Conservation (phyloP, 176 grass and related monocot species). For the Lolium multiflorum region DNA sequence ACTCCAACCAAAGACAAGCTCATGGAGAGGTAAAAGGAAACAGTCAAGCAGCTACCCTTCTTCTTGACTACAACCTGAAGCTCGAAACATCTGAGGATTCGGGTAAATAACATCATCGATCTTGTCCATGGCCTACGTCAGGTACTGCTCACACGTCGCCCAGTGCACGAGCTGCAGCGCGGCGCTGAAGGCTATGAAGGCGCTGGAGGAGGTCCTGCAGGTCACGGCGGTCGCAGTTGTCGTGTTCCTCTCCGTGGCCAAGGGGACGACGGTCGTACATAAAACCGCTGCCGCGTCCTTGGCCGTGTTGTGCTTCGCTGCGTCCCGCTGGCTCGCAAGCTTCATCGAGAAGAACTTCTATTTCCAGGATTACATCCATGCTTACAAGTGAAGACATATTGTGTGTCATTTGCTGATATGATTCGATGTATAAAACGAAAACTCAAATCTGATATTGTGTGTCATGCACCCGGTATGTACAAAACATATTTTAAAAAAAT, state of each 20-base stretch:
- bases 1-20: conserved; percentile 66
- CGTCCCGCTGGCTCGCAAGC: conserved; percentile 67
- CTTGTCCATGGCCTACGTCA: conserved; percentile 1
- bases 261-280: conserved; percentile 46
- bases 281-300: conserved; percentile 40
- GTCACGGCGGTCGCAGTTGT: conserved; percentile 54
- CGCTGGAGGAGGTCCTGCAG: conserved; percentile 65
- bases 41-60: no score
- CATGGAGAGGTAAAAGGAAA: conserved; percentile 14
- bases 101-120: background rate
- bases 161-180: conserved; percentile 77
- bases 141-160: conserved; percentile 89
- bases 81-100: background rate
- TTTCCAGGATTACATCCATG: conserved; percentile 89
- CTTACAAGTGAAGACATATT: conserved; percentile 58
- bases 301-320: conserved; percentile 67
- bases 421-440: no score
- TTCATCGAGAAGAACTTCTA: conserved; percentile 93
- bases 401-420: no score
- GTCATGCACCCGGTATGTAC: no score
- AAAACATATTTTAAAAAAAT: no score
- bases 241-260: conserved; percentile 61
- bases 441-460: no score
- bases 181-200: conserved; percentile 62
- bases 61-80: background rate